Evolutionary conservation across 192 early-diverging fungal species (phyloP).

Genomic region (Jimgerdemannia flammicorona): DNA sequence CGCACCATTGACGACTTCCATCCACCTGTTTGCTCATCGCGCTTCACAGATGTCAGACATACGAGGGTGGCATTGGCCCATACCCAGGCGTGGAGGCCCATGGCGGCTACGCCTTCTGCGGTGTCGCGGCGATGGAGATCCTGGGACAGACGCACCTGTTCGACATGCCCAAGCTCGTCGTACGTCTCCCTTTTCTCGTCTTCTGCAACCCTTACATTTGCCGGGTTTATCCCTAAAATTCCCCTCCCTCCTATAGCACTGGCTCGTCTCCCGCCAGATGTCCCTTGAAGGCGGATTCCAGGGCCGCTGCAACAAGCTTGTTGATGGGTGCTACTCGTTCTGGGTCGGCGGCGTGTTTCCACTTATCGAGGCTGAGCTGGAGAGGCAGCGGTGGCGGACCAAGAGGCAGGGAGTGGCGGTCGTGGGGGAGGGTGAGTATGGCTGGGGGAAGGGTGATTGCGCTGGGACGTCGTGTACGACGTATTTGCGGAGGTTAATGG

Average conservation of each 20-base stretch:
- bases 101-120: conserved; percentile 95
- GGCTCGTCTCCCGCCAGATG: conserved; percentile 82
- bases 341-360: conserved; percentile 87
- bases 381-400: conserved; percentile 3
- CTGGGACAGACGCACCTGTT: conserved; percentile 62
- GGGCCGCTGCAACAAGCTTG: conserved; percentile 94
- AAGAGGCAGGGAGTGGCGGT: background rate
- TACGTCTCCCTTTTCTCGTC: conserved; percentile 21
- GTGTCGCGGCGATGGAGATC: conserved; percentile 80
- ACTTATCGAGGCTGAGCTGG: conserved; percentile 52
- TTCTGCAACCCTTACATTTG: background rate
- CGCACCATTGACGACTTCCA: too few relatives aligned
- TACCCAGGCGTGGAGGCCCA: conserved; percentile 87
- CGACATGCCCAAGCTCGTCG: conserved; percentile 54
- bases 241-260: conserved; percentile 37
- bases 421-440: too few relatives aligned
- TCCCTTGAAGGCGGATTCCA: conserved; percentile 92
- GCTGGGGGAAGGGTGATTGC: too few relatives aligned
- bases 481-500: background rate
- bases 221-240: background rate
- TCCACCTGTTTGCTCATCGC: too few relatives aligned
- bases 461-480: too few relatives aligned
- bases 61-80: conserved; percentile 89
- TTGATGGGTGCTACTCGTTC: conserved; percentile 98
- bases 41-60: conserved; percentile 88